Conservation (phyloP, 352 stramenopile genomes). For the Pythium aquatile region DNA sequence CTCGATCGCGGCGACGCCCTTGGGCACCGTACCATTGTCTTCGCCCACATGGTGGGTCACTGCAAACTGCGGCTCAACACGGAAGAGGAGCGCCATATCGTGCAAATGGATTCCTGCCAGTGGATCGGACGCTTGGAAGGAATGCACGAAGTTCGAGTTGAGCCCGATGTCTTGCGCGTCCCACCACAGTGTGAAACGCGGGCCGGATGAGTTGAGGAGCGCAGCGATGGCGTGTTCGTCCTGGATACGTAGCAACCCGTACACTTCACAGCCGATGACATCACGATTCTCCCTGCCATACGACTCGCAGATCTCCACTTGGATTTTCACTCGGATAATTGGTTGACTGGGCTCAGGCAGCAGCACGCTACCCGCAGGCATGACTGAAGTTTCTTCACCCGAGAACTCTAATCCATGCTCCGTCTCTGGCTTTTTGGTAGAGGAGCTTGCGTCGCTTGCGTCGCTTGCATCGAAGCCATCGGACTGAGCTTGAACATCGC, state of each 20-base stretch:
- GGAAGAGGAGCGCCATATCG: conserved; percentile 4
- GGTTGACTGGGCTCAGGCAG: neutral
- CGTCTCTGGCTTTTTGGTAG: neutral
- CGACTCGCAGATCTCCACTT: conserved; percentile 14
- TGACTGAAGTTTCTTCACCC: neutral
- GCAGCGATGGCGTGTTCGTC: neutral
- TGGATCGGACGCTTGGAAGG: conserved; percentile 18
- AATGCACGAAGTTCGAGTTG: conserved; percentile 48
- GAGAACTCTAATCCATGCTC: neutral
- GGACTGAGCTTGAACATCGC: too few species aligned
- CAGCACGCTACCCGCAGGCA: neutral
- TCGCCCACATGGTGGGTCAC: neutral
- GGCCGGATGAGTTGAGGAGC: neutral
- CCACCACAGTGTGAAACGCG: conserved; percentile 58
- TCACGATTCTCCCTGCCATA: neutral
- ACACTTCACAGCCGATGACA: conserved; percentile 41
- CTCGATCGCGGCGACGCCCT: conserved; percentile 13
- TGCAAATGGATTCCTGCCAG: conserved; percentile 9
- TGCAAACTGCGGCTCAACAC: conserved; percentile 15
- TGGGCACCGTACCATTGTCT: neutral
- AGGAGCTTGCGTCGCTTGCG: neutral
- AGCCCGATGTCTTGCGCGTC: conserved; percentile 37
- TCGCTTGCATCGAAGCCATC: too few species aligned
- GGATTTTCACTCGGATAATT: conserved; percentile 18
- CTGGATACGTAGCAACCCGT: conserved; percentile 32